Evolutionary conservation across 352 stramenopile species (phyloP).

Genomic region (Phytophthora niederhauseri): DNA sequence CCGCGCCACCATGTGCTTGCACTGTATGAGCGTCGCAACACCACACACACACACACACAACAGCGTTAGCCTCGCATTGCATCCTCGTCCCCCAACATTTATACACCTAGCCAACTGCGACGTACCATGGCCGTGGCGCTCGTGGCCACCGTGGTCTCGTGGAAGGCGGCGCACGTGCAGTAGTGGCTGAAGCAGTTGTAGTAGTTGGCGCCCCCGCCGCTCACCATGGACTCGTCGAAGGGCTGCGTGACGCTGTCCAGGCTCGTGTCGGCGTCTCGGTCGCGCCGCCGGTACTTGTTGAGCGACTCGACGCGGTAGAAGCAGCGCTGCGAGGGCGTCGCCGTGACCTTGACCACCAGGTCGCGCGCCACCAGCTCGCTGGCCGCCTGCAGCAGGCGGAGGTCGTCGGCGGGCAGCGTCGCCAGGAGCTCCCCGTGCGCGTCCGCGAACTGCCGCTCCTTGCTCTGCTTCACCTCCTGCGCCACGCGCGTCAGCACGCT

Average conservation of each 20-base stretch:
- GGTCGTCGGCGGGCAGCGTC: slow-evolving; percentile 39
- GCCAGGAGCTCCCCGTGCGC: slow-evolving; percentile 59
- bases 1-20: slow-evolving; percentile 75
- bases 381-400: slow-evolving; percentile 57
- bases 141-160: slow-evolving; percentile 42
- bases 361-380: slow-evolving; percentile 57
- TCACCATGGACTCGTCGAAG: slow-evolving; percentile 49
- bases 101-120: not conserved
- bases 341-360: slow-evolving; percentile 53
- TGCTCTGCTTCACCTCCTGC: slow-evolving; percentile 47
- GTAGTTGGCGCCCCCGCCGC: slow-evolving; percentile 55
- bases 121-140: slow-evolving; percentile 61
- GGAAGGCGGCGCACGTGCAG: slow-evolving; percentile 66
- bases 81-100: not conserved
- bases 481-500: slow-evolving; percentile 55
- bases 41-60: not conserved
- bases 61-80: not conserved
- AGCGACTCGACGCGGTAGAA: slow-evolving; percentile 79
- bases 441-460: slow-evolving; percentile 33
- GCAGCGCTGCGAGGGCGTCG: slow-evolving; percentile 46
- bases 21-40: slow-evolving; percentile 34
- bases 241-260: slow-evolving; percentile 40
- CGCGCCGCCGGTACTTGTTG: slow-evolving; percentile 49
- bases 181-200: slow-evolving; percentile 82
- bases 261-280: slow-evolving; percentile 18